Evolutionary conservation across 192 early-diverging fungal genomes (phyloP), one percentile per base, ranked within the genome.

Genomic region (Phycomyces nitens): DNA sequence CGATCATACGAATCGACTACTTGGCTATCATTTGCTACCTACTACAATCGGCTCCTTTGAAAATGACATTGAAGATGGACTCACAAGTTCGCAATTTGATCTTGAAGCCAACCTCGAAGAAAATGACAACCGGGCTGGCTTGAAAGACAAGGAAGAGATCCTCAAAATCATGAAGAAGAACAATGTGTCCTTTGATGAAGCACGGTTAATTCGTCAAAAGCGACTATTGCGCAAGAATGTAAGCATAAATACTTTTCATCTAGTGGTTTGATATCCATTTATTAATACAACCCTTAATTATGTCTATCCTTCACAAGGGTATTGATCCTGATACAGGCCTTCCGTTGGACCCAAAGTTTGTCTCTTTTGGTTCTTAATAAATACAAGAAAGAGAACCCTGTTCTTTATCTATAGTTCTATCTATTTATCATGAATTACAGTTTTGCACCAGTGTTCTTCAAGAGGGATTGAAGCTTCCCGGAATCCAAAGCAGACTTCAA

Each of bases 321-420:
- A 82, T 85, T 59, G 83, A 85, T 34, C 83, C 83, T 34, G 62
- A 66, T 51, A 82, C 83, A 60, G 83, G 83, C 20, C 60, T 85
- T 2, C 79, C 83, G 18, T 65, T 73, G 54, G 83, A 82, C 53
- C 81, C 83, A 1, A 85, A 82, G 62, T 77, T 80, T 49, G 83
- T 82, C 12, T 81, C 75, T 27, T 84, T 84, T 62, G 62, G 63
- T 29, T 52, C 44, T 47, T 47, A 47, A 47, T 47, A 47, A 47
- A 47, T 14, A n/a, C 3, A n/a, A 11, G 29, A 34, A 34, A 7
- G 7, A 7, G 29, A 34, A 34, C 29, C 7, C 29, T 34, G 29
- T 34, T 34, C n/a, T n/a, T n/a, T n/a, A n/a, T n/a, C n/a, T n/a
- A n/a, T n/a, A n/a, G n/a, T n/a, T n/a, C n/a, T n/a, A n/a, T n/a